These are phyloP conservation scores for Camptophora hylomeconis DNA, from an alignment of 2,329 filamentous ascomycete genomes.

Conservation along the genomic window DNA sequence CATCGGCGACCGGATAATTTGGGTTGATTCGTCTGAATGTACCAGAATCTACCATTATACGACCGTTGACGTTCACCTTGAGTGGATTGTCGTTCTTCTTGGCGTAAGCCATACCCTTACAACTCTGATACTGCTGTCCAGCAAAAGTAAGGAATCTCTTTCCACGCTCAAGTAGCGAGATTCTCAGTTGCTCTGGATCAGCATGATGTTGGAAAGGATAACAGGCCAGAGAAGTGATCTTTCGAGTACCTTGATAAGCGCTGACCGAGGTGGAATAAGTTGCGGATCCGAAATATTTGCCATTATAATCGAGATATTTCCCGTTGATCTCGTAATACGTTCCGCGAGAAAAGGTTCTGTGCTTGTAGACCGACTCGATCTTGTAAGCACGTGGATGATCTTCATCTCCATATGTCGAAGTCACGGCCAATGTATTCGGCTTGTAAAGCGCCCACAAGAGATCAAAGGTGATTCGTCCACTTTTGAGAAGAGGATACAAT, in stretches of 20 bases:
- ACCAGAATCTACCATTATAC: slow-evolving; percentile 76
- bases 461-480: slow-evolving; percentile 53
- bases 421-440: slow-evolving; percentile 67
- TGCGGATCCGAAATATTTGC: slow-evolving; percentile 70
- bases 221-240: slow-evolving; percentile 64
- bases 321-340: slow-evolving; percentile 65
- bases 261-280: slow-evolving; percentile 55
- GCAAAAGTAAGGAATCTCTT: slow-evolving; percentile 72
- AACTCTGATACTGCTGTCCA: slow-evolving; percentile 64
- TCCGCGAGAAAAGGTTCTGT: slow-evolving; percentile 51
- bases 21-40: slow-evolving; percentile 75
- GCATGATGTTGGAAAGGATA: slow-evolving; percentile 75
- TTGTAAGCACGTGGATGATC: slow-evolving; percentile 75
- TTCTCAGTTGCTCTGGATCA: slow-evolving; percentile 50
- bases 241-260: slow-evolving; percentile 66
- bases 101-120: slow-evolving; percentile 73
- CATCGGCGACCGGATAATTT: slow-evolving; percentile 60
- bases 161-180: slow-evolving; percentile 62
- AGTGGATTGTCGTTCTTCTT: slow-evolving; percentile 64
- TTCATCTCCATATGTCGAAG: slow-evolving; percentile 60
- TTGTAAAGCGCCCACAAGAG: slow-evolving; percentile 83
- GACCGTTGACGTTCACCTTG: slow-evolving; percentile 74
- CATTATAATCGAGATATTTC: slow-evolving; percentile 72
- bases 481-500: slow-evolving; percentile 66
- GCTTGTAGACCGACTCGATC: slow-evolving; percentile 55